Base-by-base conservation (phyloP, 225 moss, liverwort and hornwort genomes). In the Antitrichia curtipendula region DNA sequence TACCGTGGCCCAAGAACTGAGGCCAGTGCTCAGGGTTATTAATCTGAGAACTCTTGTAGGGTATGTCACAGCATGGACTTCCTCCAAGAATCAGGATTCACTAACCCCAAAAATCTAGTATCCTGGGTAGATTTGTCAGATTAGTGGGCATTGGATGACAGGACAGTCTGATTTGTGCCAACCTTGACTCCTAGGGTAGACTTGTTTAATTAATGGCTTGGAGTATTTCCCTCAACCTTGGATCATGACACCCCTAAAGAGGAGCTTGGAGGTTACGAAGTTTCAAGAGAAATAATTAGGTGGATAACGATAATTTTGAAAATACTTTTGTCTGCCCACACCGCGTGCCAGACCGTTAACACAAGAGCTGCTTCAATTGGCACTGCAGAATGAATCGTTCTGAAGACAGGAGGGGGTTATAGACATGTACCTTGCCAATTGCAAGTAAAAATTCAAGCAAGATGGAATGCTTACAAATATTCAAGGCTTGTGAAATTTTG, bases 401-500 rank as follows among this genome's bases (percentile, higher is more conserved):
- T 34, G 22, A 27, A 70, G 71, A 66, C 50, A 83, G 69, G 49
- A 87, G 38, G 19, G 45, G 15, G 24, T 19, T 68, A 47, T 56
- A 54, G 45, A 60, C 64, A n/a, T 69, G 57, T 34, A 61, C 60
- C 75, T 68, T 81, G 60, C 59, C 81, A 84, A 72, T 36, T 79
- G 59, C 65, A 78, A 38, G 45, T 58, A 65, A 36, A 43, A 85
- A 50, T 25, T 64, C 81, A 71, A 85, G 69, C 49, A 78, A 82
- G 68, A 34, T 85, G 70, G 66, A 77, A 87, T 89, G 64, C 95
- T 94, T 94, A 96, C 96, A 96, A 80, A 81, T 75, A 58, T 81
- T 90, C 91, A 71, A 96, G 91, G 62, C 86, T 91, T 63, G 80
- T 71, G 70, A 96, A 93, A 77, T 92, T 50, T 76, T 89, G 84